Evolutionary conservation across 768 basidiomycete species (phyloP).

Genomic region (Cubamyces lactineus): DNA sequence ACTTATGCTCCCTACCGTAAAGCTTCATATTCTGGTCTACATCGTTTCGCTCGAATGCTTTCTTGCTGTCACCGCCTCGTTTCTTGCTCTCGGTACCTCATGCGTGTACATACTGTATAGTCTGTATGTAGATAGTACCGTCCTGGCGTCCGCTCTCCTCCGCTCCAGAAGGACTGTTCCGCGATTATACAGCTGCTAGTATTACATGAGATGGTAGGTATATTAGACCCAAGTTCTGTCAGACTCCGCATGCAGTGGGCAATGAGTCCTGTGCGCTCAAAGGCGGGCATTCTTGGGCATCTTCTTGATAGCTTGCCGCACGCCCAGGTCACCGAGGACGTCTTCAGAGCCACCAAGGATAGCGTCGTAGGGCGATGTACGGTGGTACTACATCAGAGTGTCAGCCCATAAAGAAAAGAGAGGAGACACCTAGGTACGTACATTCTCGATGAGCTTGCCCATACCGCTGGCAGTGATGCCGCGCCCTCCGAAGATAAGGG

Average conservation of each 20-base stretch:
- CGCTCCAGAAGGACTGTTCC: not conserved
- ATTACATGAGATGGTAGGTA: conserved; percentile 4
- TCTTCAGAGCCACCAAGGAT: conserved; percentile 83
- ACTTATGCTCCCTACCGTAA: not conserved
- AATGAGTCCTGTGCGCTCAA: conserved; percentile 21
- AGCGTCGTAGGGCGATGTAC: conserved; percentile 82
- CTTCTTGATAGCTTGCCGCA: conserved; percentile 71
- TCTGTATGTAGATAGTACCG: conserved; percentile 8
- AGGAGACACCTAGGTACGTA: conserved; percentile 37
- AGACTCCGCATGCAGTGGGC: not conserved
- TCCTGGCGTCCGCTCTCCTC: not conserved
- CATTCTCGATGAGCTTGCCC: conserved; percentile 84
- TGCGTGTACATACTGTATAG: not conserved
- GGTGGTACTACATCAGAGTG: conserved; percentile 59
- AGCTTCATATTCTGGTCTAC: not conserved
- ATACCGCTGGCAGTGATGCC: conserved; percentile 86
- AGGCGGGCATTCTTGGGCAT: conserved; percentile 58
- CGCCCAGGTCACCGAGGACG: conserved; percentile 73
- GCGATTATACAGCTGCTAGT: conserved; percentile 8
- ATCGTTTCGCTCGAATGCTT: not conserved
- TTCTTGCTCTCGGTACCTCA: conserved; percentile 8
- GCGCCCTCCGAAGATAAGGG: conserved; percentile 88
- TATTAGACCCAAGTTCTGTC: not conserved
- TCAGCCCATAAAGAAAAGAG: not conserved
- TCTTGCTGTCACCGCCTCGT: conserved; percentile 2